Conservation (phyloP, 352 stramenopile genomes). For the Globisporangium rhizosaccharum region DNA sequence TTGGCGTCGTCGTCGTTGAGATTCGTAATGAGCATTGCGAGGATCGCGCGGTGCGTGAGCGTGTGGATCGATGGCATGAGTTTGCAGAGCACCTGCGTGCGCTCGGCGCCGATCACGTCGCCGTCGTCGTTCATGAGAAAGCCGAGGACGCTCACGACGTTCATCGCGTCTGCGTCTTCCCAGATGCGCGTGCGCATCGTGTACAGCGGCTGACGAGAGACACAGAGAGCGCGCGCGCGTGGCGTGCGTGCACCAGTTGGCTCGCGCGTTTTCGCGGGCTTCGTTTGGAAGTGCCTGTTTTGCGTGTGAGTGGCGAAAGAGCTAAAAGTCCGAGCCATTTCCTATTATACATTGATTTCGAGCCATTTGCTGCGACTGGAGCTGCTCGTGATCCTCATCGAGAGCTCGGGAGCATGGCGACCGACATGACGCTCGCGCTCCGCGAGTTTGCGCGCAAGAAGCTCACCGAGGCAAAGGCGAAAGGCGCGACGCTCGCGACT, state of each 20-base stretch:
- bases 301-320: background rate
- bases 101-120: constrained; percentile 63
- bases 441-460: constrained; percentile 75
- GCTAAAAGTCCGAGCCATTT: too few species aligned
- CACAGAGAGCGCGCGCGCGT: background rate
- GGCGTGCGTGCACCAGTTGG: background rate
- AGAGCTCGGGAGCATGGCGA: constrained; percentile 32
- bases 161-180: constrained; percentile 73
- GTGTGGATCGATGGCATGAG: constrained; percentile 85
- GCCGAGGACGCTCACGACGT: constrained; percentile 73
- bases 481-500: constrained; percentile 49
- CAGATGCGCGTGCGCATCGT: constrained; percentile 69
- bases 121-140: constrained; percentile 82
- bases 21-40: constrained; percentile 64
- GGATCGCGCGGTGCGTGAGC: constrained; percentile 65
- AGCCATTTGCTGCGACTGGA: background rate
- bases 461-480: constrained; percentile 60
- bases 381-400: too few species aligned
- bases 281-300: background rate
- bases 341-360: too few species aligned
- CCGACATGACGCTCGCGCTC: constrained; percentile 57
- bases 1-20: constrained; percentile 68
- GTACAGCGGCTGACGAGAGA: background rate
- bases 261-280: background rate
- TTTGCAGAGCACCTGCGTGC: constrained; percentile 74